phyloP scores from a whole-genome alignment of 1,284 basidiomycete genomes.

The Somion occarium region DNA sequence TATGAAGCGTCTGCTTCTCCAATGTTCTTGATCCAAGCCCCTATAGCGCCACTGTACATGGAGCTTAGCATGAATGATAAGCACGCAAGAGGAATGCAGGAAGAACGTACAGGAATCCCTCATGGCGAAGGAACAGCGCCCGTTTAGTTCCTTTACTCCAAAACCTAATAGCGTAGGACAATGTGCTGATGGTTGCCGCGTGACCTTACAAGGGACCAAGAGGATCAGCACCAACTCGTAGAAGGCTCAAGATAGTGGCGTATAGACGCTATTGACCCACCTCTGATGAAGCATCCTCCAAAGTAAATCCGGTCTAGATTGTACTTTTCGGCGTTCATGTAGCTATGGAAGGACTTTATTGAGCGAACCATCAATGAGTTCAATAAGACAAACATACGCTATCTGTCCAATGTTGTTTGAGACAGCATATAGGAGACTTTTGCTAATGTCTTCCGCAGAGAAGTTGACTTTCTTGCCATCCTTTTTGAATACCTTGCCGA shows the following conservation, averaged over 20 bases:
- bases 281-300: conserved; percentile 98
- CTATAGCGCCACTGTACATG: conserved; percentile 72
- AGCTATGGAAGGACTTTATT: no score
- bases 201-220: conserved; percentile 56
- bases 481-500: conserved; percentile 98
- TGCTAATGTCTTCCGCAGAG: conserved; percentile 91
- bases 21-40: conserved; percentile 96
- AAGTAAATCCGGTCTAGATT: conserved; percentile 97
- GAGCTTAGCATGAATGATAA: conserved; percentile 1
- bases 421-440: conserved; percentile 91
- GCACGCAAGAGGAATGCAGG: conserved; percentile 3
- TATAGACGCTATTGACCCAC: conserved; percentile 40
- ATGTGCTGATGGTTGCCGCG: conserved; percentile 93
- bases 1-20: conserved; percentile 17
- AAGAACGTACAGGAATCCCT: conserved; percentile 88
- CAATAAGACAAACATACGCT: conserved; percentile 66
- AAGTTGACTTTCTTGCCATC: conserved; percentile 74
- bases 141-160: conserved; percentile 99
- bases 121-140: conserved; percentile 94
- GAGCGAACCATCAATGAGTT: conserved; percentile 6
- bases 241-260: conserved; percentile 1
- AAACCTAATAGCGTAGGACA: conserved; percentile 99
- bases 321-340: conserved; percentile 99
- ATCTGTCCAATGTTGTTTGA: conserved; percentile 99
- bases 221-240: neutral